Base-by-base conservation (phyloP, 108 stramenopile species). In the Nitzschia sp. region DNA sequence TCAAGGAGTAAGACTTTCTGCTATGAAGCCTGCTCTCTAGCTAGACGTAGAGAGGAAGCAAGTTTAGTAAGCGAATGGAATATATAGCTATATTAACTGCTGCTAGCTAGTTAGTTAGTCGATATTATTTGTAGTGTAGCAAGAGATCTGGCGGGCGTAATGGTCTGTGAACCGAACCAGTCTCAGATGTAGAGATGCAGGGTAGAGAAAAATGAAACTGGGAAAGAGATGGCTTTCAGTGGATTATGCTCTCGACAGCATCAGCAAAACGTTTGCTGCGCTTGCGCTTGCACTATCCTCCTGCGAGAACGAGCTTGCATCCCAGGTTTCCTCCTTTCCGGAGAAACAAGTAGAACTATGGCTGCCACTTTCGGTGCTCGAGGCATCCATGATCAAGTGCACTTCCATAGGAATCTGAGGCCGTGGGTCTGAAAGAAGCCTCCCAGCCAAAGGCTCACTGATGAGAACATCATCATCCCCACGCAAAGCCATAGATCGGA, bases 401-500 rank as follows among this genome's bases (percentile, higher is more conserved):
- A 50, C 48, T 50, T 50, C 48, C 21, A 4, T 50, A n/a, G 48
- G 48, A 21, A 50, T 50, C 19, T 8, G 13, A 5, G 48, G 48
- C 17, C 19, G 19, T n/a, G 19, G 6, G 9, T 9, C 13, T 6
- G 38, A 41, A 9, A 13, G 13, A 41, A 41, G 13, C 6, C 9
- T 13, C 38, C 6, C 13, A 13, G 13, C 6, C 38, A n/a, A n/a
- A 21, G 21, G 19, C 19, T 50, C 21, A n/a, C 19, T n/a, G 19
- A 50, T 21, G 19, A 50, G 48, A 11, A 50, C 21, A 22, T 58
- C 68, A 22, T 58, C 68, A 29, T 61, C 77, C 56, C 68, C 63
- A 5, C 60, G 73, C 30, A 79, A n/a, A 23, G 76, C 79, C 76
- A 73, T 53, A 0, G 77, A 63, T 27, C 71, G 79, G 52, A 86